Evolutionary conservation across 2,329 filamentous ascomycete genomes (phyloP), one percentile per base, ranked within the genome.

Genomic region (Epicoccum nigrum): DNA sequence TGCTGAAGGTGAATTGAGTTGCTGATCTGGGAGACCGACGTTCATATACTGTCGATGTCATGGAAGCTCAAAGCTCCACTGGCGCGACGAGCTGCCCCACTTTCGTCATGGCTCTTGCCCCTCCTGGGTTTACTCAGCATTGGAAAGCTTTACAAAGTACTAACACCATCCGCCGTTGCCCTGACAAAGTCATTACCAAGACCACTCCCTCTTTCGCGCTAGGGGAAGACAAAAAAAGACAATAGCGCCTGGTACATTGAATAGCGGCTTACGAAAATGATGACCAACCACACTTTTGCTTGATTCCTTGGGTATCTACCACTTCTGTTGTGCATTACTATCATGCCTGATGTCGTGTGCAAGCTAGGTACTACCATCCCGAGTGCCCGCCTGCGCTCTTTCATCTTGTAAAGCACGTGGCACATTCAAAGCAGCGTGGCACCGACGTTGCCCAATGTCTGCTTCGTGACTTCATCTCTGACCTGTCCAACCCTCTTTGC

Each of bases 401-500:
- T 13, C 13, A 4, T 27, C 6, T 11, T 2, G 28, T 7, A 25
- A 17, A 15, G 9, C 23, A 25, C 16, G 4, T 23, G 6, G 9
- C 21, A 21, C 16, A 16, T 20, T 69, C 48, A 71, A 4, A 70
- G 55, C 34, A 69, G 33, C n/a, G 62, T 53, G 20, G 56, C 58
- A 9, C 71, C 71, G n/a, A 68, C 68, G 42, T 51, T 62, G 17
- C 70, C 70, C n/a, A 74, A 28, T 7, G 69, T 74, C 46, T 78
- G 65, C 64, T 77, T 74, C 42, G 76, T 76, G 20, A 80, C 76
- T 28, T 76, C 73, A 52, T 80, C 79, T 59, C 77, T 71, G 45
- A 75, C 76, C 51, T 72, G 69, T 35, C 78, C 78, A 13, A 81
- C 77, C 55, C 72, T 72, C 55, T 73, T 74, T 15, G 78, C 79